Percentiles rank a stretch among this genome's conserved stretches.
Conservation (phyloP, 78 protist genomes). For the Salpingoeca rosetta region DNA sequence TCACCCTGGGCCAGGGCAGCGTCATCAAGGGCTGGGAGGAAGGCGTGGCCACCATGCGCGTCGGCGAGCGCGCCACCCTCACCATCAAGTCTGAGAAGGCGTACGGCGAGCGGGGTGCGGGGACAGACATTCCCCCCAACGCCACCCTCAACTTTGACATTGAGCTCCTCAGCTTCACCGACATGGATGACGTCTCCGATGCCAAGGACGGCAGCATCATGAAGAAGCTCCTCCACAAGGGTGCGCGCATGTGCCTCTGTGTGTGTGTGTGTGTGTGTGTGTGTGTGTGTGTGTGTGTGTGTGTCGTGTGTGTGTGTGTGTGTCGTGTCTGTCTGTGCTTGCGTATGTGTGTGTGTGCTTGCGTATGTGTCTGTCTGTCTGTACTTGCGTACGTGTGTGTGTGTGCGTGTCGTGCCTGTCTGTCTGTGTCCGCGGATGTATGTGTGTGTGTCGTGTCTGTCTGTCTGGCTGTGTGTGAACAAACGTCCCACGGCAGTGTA, state of each 20-base stretch:
- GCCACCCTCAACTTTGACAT: constrained; percentile 56
- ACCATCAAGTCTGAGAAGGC: constrained; percentile 53
- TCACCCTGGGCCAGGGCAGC: constrained; percentile 5
- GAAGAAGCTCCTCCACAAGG: neutral
- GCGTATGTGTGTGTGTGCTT: too few species aligned
- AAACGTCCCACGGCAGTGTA: neutral
- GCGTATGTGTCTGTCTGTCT: too few species aligned
- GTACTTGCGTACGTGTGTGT: too few species aligned
- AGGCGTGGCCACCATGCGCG: constrained; percentile 69
- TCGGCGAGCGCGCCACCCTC: constrained; percentile 61
- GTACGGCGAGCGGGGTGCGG: constrained; percentile 71
- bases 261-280: too few species aligned
- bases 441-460: too few species aligned
- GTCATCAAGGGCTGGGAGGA: constrained; percentile 89
- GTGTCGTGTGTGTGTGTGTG: too few species aligned
- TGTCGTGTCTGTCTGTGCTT: too few species aligned
- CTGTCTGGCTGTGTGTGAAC: neutral
- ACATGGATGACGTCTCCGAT: neutral
- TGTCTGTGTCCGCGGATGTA: too few species aligned
- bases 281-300: too few species aligned
- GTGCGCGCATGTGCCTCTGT: too few species aligned
- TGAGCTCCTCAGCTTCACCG: constrained; percentile 21
- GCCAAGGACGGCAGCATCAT: neutral
- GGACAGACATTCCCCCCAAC: constrained; percentile 46
- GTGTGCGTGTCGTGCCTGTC: too few species aligned